Evolutionary conservation across 805 yeast species (phyloP).

Genomic region (Yarrowia sp.): DNA sequence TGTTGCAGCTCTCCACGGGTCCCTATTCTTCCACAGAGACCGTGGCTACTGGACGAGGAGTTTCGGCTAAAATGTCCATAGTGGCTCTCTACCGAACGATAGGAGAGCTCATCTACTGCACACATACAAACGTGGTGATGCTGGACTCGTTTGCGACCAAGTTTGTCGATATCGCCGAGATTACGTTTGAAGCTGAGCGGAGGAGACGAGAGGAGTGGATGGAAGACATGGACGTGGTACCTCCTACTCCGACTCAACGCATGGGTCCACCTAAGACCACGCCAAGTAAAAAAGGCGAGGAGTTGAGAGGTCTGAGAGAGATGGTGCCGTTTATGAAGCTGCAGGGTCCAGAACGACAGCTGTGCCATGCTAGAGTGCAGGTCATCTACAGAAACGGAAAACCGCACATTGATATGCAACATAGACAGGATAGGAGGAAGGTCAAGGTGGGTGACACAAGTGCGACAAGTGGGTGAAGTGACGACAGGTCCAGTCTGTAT

Average conservation of each 20-base stretch:
- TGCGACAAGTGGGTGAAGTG: too few relatives aligned
- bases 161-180: conserved; percentile 16
- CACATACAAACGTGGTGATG: conserved; percentile 13
- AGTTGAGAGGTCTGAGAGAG: conserved; percentile 6
- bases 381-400: conserved; percentile 24
- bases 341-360: conserved; percentile 18
- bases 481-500: too few relatives aligned
- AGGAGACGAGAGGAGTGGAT: conserved; percentile 14
- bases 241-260: not conserved
- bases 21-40: conserved; percentile 13
- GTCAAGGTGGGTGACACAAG: not conserved
- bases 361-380: conserved; percentile 20
- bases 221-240: not conserved
- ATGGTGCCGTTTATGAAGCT: conserved; percentile 28
- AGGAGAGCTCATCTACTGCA: conserved; percentile 6
- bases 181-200: conserved; percentile 10
- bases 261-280: conserved; percentile 1
- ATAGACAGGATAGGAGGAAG: conserved; percentile 18
- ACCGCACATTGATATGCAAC: conserved; percentile 30
- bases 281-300: not conserved
- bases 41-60: conserved; percentile 5
- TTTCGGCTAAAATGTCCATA: conserved; percentile 5
- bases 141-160: conserved; percentile 26
- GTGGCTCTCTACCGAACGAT: conserved; percentile 11
- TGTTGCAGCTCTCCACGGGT: conserved; percentile 14